Evolutionary conservation across 2,329 filamentous ascomycete species (phyloP), one percentile per base, ranked within the genome.

Genomic region (Botrytis medusae): DNA sequence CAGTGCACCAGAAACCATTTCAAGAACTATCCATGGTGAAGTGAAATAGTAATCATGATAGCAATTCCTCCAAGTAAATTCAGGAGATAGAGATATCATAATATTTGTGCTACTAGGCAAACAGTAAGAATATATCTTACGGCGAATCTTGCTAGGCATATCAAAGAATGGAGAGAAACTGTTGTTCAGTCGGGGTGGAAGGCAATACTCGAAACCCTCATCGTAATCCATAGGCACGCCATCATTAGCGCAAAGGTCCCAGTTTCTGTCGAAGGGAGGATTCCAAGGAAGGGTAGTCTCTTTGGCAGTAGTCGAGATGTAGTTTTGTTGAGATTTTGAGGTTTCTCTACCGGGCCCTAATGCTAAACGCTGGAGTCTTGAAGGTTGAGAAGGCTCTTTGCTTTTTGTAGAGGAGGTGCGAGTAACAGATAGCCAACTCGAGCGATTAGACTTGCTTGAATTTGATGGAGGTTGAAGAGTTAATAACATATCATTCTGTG

Each of bases 91-190:
- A 4, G 70, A 73, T n/a, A 81, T 75, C 48, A 76, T 79, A 22
- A 75, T 74, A 18, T 48, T 6, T n/a, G 77, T 76, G 2, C 22
- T 60, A 1, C 69, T 29, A 10, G 76, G 74, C 42, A 81, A 79
- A 68, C 77, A 77, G 54, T 76, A 75, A 29, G 64, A 60, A 67
- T 79, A 81, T n/a, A 81, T 79, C 48, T 71, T 71, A 34, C 73
- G 73, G 48, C 79, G 77, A 51, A 80, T n/a, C 6, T 46, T 61
- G 1, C 69, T 29, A 5, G 76, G 76, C 4, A 81, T 60, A 5
- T 40, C 57, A 44, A 76, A 79, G 2, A 80, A 70, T 40, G 64
- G 54, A 32, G 74, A 67, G 37, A 32, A 44, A 29, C 42, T 42
- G 18, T 46, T 22, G 16, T 37, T 14, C 29, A 20, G 22, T 44